These are phyloP conservation scores for Casaregolazyma suthepensis DNA, from an alignment of 1,139 yeast species.

Conservation along the genomic window DNA sequence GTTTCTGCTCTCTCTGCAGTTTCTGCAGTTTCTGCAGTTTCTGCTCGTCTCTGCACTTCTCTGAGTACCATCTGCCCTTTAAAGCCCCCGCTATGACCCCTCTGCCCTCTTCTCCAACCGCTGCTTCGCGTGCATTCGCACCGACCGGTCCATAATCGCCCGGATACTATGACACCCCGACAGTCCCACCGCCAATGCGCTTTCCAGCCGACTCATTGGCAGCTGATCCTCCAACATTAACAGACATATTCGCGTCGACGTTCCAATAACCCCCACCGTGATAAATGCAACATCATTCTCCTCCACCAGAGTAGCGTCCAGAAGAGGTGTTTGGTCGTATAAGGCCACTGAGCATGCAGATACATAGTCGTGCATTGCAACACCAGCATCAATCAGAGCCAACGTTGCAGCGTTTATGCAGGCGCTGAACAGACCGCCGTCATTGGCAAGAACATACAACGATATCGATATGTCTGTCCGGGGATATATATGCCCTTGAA, in stretches of 20 bases:
- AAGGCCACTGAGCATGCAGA: constrained; percentile 76
- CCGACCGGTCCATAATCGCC: constrained; percentile 80
- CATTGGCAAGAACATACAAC: constrained; percentile 77
- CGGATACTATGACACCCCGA: constrained; percentile 84
- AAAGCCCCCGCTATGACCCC: background rate
- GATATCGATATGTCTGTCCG: constrained; percentile 71
- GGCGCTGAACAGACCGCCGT: constrained; percentile 80
- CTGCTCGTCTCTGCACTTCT: no score
- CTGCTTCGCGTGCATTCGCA: constrained; percentile 61
- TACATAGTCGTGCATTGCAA: constrained; percentile 88
- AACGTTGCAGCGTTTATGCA: constrained; percentile 84
- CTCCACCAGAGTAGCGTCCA: constrained; percentile 78
- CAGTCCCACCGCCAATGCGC: constrained; percentile 74
- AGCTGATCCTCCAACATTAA: constrained; percentile 68
- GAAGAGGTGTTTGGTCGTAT: constrained; percentile 62
- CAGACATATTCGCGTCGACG: constrained; percentile 69
- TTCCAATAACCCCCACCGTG: constrained; percentile 81
- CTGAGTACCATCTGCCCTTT: background rate
- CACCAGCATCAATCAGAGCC: constrained; percentile 92
- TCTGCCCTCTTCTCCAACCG: constrained; percentile 31
- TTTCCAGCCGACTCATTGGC: constrained; percentile 74
- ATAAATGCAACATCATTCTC: constrained; percentile 76
- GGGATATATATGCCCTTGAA: constrained; percentile 70
- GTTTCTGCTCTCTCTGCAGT: no score
- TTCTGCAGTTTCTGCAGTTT: no score